A percentile compares a stretch with the other conserved stretches of the same genome.
Conservation (phyloP, 2,329 filamentous ascomycete species). For the Penicillium fuscoglaucum region DNA sequence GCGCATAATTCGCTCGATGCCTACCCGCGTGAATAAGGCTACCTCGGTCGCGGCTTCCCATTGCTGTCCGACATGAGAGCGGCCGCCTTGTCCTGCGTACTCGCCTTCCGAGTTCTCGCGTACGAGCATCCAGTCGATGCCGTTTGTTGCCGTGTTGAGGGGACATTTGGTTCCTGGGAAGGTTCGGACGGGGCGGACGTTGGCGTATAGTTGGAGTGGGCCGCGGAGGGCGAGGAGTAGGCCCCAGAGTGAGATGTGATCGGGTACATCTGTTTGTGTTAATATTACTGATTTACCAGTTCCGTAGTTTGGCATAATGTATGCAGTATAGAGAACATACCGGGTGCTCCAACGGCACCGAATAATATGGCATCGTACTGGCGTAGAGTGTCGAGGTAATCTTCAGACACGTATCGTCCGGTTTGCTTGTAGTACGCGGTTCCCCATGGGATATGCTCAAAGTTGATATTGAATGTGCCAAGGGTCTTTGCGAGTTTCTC, state of each 20-base stretch:
- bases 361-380: slow-evolving; percentile 59
- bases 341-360: slow-evolving; percentile 59
- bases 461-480: slow-evolving; percentile 52
- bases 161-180: slow-evolving; percentile 55
- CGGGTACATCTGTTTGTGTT: slow-evolving; percentile 49
- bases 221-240: slow-evolving; percentile 53
- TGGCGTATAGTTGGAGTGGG: slow-evolving; percentile 58
- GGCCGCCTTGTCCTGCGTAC: slow-evolving; percentile 56
- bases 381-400: slow-evolving; percentile 52
- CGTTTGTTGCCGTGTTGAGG: slow-evolving; percentile 49
- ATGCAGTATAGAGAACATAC: slow-evolving; percentile 31
- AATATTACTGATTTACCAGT: neutral
- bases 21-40: slow-evolving; percentile 55
- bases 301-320: neutral
- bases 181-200: slow-evolving; percentile 54
- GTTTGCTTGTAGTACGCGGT: slow-evolving; percentile 48
- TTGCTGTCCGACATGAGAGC: slow-evolving; percentile 51
- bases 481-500: slow-evolving; percentile 47
- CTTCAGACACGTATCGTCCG: slow-evolving; percentile 55
- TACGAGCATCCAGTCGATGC: slow-evolving; percentile 58
- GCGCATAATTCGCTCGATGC: slow-evolving; percentile 52
- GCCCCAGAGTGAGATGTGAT: slow-evolving; percentile 59
- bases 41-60: slow-evolving; percentile 57
- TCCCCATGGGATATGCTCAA: slow-evolving; percentile 48
- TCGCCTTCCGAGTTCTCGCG: slow-evolving; percentile 59